Percentiles rank a stretch among this genome's conserved stretches.
Evolutionary conservation across 2,329 filamentous ascomycete genomes (phyloP).

Genomic region (Alternaria burnsii): DNA sequence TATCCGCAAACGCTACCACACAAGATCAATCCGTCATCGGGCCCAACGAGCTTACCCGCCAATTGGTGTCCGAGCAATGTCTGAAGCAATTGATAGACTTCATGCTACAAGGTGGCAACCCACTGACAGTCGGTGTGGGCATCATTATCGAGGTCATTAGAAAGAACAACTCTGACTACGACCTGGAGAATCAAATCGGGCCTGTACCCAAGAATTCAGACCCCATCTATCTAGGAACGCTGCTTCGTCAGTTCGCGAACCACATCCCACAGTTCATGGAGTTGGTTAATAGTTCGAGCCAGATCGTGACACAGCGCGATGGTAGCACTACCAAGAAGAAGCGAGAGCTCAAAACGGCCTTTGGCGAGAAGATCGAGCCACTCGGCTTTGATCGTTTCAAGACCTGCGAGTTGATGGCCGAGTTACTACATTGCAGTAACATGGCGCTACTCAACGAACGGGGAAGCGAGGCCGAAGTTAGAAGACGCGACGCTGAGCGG

Average conservation of each 20-base stretch:
- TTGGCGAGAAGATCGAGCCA: conserved; percentile 89
- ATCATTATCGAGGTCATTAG: conserved; percentile 98
- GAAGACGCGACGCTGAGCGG: conserved; percentile 79
- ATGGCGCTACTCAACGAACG: conserved; percentile 95
- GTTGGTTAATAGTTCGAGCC: conserved; percentile 78
- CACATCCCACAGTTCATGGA: conserved; percentile 95
- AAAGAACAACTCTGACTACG: conserved; percentile 99
- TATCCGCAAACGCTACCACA: conserved; percentile 96
- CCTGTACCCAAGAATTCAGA: conserved; percentile 84
- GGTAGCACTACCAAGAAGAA: conserved; percentile 70
- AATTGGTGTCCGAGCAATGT: conserved; percentile 87
- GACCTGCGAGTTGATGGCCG: conserved; percentile 98
- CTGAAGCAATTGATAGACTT: conserved; percentile 85
- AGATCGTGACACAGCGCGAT: conserved; percentile 65
- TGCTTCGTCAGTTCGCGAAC: conserved; percentile 87
- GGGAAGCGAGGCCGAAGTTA: conserved; percentile 88
- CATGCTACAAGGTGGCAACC: conserved; percentile 94
- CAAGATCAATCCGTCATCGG: conserved; percentile 99
- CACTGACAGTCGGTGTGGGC: conserved; percentile 92
- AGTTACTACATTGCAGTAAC: conserved; percentile 96
- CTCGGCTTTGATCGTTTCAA: conserved; percentile 98
- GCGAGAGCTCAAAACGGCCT: conserved; percentile 82
- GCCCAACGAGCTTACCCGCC: conserved; percentile 93
- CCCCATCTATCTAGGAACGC: conserved; percentile 92
- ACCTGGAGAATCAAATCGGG: conserved; percentile 86